phyloP scores from a whole-genome alignment of 192 early-diverging fungal genomes.

The Rhizoclosmatium sp. region DNA sequence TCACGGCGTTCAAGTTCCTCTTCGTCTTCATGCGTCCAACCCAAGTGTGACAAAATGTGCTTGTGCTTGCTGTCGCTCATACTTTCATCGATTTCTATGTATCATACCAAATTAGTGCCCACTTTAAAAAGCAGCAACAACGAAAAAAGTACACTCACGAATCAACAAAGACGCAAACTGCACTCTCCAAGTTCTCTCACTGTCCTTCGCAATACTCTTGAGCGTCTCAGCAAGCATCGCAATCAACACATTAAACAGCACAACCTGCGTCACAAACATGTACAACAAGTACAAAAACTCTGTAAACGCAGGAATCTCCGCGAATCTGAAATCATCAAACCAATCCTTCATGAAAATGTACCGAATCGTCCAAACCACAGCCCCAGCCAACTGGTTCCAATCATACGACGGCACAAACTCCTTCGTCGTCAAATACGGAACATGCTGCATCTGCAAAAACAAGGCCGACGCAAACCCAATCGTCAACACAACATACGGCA shows the following conservation, averaged over 20 bases:
- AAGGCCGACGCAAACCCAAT: constrained; percentile 32
- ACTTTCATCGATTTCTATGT: constrained; percentile 21
- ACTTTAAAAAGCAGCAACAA: background rate
- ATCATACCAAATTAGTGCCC: background rate
- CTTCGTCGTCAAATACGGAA: constrained; percentile 5
- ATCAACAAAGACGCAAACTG: constrained; percentile 33
- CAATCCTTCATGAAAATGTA: constrained; percentile 36
- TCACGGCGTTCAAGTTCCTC: background rate
- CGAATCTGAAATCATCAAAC: constrained; percentile 24
- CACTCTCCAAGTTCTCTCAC: constrained; percentile 27
- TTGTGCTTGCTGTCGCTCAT: background rate
- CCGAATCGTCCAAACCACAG: constrained; percentile 24
- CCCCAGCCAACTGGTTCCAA: constrained; percentile 28
- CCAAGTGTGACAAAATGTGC: constrained; percentile 11
- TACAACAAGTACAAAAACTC: constrained; percentile 26
- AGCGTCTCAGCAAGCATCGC: constrained; percentile 35
- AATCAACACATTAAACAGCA: constrained; percentile 40
- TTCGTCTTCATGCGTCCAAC: constrained; percentile 16
- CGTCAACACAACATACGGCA: constrained; percentile 7
- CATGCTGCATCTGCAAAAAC: constrained; percentile 38
- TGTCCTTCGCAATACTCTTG: constrained; percentile 9
- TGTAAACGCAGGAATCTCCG: constrained; percentile 24
- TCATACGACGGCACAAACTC: constrained; percentile 3
- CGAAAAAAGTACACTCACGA: constrained; percentile 6
- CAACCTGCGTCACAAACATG: constrained; percentile 20